Evolutionary conservation across 192 early-diverging fungal species (phyloP), one percentile per base, ranked within the genome.

Genomic region (Rhizophagus prolifer): DNA sequence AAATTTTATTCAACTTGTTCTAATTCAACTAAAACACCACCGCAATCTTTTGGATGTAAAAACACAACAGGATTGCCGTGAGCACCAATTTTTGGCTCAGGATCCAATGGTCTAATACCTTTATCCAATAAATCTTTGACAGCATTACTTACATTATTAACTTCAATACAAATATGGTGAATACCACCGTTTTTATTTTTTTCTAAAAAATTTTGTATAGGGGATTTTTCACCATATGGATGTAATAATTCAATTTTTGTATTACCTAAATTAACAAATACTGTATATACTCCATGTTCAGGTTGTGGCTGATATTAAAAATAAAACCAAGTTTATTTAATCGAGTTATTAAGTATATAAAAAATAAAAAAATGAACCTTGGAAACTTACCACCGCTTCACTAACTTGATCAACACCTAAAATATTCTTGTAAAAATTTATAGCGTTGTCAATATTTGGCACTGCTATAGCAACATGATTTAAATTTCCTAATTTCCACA

Each of bases 391-490:
- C 47, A 90, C 87, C 65, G 87, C 86, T 41, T 86, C 92, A 78
- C 89, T 91, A 79, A 93, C 90, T 70, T 58, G 23, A 60, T 87
- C 78, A 36, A 88, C 92, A 2, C 90, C 88, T 85, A 95, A 81
- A 26, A 94, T 82, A 69, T 92, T 83, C 61, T 84, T 84, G 83
- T 93, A 95, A 77, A 95, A 95, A 13, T 79, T 67, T 5, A 86
- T 81, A 7, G 93, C 84, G 67, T 92, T 88, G 26, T 90, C 88
- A 62, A 95, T 83, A 76, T 95, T 87, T 5, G 92, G 92, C 2
- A 91, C 90, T 9, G 94, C 94, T 58, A 95, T 92, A 26, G 94
- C 93, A 9, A 95, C 93, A 79, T 95, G 94, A 82, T 95, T 94
- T 63, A 95, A 82, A 26, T 78, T 84, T 4, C 94, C 94, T 6